Base-by-base conservation (phyloP, 208 protist species). In the Strigomonas galati region DNA sequence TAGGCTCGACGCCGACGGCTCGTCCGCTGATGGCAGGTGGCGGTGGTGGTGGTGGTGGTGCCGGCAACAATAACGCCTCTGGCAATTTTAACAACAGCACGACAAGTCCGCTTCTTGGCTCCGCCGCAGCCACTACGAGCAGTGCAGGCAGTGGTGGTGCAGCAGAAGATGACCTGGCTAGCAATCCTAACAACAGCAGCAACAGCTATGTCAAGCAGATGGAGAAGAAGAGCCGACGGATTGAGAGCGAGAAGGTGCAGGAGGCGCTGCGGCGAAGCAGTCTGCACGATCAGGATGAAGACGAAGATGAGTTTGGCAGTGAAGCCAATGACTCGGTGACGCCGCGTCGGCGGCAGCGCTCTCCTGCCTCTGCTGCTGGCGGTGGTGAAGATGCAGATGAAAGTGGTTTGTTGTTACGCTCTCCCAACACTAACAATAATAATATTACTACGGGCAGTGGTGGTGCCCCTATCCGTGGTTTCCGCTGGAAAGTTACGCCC, bases 241-340 rank as follows among this genome's bases (percentile, higher is more conserved):
- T 52, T 0, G 58, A 62, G 35, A 30, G 35, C 23, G 21, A 52
- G 23, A 46, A 43, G 31, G 23, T 62, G 12, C 58, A 62, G 32
- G 58, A 62, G 58, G 58, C 58, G 37, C 27, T 62, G 37, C 35
- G 58, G 21, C 32, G 23, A 1, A 24, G 14, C 30, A 12, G 58
- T 15, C 14, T 24, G 37, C 30, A 15, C 37, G 37, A 62, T 17
- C 37, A 62, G 58, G 14, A 17, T 27, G 1, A 49, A 43, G 23
- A 59, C 14, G 7, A 37, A 48, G 17, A 37, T 10, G 30, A 61
- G 30, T 43, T 17, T 31, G 32, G 9, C 32, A 37, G 32, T 9
- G 32, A 37, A 9, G 32, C 32, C 6, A 37, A 37, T 9, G 32
- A 37, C 32, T 37, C 32, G 6, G 32, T 37, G 6, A 37, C 32